phyloP scores from a whole-genome alignment of 2,329 filamentous ascomycete genomes.

The Paracoccidioides lutzii region DNA sequence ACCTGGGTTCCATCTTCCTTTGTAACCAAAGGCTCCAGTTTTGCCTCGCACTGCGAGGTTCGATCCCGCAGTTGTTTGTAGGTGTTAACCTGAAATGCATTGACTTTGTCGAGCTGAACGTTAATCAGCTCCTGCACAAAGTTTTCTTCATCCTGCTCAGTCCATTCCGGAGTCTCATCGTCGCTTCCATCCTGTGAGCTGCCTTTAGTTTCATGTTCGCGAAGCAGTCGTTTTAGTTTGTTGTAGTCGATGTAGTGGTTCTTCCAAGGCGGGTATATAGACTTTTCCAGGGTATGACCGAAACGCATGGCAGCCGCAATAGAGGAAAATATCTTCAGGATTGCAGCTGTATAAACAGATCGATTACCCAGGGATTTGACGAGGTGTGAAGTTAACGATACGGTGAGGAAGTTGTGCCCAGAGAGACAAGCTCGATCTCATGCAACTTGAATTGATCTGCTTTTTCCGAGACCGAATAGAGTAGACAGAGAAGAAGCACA shows the following conservation, averaged over 20 bases:
- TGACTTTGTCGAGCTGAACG: slow-evolving; percentile 87
- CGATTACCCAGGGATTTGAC: neutral
- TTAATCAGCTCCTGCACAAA: slow-evolving; percentile 96
- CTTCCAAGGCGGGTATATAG: slow-evolving; percentile 77
- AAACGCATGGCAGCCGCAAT: slow-evolving; percentile 59
- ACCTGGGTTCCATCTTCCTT: slow-evolving; percentile 23
- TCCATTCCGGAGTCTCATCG: slow-evolving; percentile 59
- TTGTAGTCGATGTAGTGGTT: slow-evolving; percentile 90
- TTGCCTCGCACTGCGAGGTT: slow-evolving; percentile 55
- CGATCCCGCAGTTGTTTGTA: slow-evolving; percentile 70
- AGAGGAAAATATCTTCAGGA: neutral
- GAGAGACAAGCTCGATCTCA: neutral
- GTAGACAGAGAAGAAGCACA: too few relatives aligned
- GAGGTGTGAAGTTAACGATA: neutral
- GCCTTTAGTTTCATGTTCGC: slow-evolving; percentile 52
- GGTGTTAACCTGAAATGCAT: slow-evolving; percentile 73
- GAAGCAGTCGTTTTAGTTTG: slow-evolving; percentile 79
- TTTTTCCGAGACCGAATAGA: neutral
- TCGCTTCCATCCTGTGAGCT: slow-evolving; percentile 27
- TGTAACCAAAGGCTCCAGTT: slow-evolving; percentile 46
- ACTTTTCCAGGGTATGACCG: slow-evolving; percentile 70
- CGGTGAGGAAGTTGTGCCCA: neutral
- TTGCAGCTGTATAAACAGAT: neutral
- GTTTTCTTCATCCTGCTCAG: slow-evolving; percentile 79
- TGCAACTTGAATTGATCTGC: neutral